These are phyloP conservation scores for Rubus idaeus DNA, from an alignment of 306 rosid genomes.

Conservation along the genomic window DNA sequence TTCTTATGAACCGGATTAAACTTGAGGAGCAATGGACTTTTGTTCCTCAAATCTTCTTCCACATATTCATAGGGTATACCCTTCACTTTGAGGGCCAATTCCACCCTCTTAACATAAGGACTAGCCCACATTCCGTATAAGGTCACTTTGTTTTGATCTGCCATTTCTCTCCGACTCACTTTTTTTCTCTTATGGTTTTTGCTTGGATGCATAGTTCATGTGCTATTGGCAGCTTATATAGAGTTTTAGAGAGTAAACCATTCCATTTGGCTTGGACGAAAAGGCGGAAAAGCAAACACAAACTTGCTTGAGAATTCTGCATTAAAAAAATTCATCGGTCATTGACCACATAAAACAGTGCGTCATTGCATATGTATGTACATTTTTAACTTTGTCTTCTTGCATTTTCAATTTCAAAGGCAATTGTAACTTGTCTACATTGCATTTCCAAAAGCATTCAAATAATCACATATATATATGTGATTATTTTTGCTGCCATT, in stretches of 20 bases:
- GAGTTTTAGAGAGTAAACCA: neutral
- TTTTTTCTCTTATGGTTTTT: neutral
- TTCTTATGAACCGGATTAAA: constrained; percentile 18
- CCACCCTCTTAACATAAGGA: constrained; percentile 16
- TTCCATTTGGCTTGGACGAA: neutral
- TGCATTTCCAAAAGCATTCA: neutral
- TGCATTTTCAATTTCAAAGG: neutral
- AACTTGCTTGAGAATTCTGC: neutral
- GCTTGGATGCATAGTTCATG: neutral
- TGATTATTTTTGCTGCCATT: too few relatives aligned
- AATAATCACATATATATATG: too few relatives aligned
- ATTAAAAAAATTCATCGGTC: neutral
- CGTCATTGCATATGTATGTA: neutral
- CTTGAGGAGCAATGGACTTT: constrained; percentile 11
- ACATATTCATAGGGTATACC: constrained; percentile 25
- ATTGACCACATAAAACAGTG: neutral
- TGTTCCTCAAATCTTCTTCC: constrained; percentile 22
- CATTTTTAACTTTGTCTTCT: neutral
- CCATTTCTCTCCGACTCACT: neutral
- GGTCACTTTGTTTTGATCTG: constrained; percentile 9
- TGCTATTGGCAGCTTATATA: neutral
- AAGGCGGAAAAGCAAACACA: neutral
- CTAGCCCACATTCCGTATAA: constrained; percentile 16
- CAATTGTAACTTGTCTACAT: neutral
- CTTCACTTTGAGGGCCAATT: constrained; percentile 13